Base-by-base conservation (phyloP, 352 stramenopile species). In the Phytophthora tentaculata region DNA sequence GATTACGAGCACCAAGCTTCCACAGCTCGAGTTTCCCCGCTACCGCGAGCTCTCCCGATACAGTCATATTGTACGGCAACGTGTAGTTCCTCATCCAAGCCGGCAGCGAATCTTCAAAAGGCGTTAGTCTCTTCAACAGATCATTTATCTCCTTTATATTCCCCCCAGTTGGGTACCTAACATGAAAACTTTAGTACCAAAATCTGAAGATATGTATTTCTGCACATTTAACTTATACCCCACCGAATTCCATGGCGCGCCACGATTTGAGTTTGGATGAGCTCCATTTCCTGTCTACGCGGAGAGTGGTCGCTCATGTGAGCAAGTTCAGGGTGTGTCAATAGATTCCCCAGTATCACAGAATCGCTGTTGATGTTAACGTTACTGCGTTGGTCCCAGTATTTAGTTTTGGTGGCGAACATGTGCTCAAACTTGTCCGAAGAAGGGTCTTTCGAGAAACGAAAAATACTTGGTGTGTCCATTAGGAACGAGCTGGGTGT, bases 221-320 rank as follows among this genome's bases (percentile, higher is more conserved):
- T n/a, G n/a, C 35, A 1, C 12, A 7, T 19, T 19, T 19, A 43
- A n/a, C n/a, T 5, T 43, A 43, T 43, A 6, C 69, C 32, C 10
- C 55, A 94, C 80, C 85, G 67, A 32, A 84, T 82, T 12, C 84
- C 84, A 57, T 92, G 84, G 9, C 84, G 79, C 22, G 71, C 62
- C n/a, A 92, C 68, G 23, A 88, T 51, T 57, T 92, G 83, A 10
- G 79, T 84, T 65, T 91, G 84, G 17, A 88, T 69, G 10, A 91
- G 64, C 24, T 79, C 60, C 19, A 90, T 59, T 26, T 87, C 69
- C 17, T 62, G 35, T 28, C 28, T 49, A 55, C 72, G 32, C 20
- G 69, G 56, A 1, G 5, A 19, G 8, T 47, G 37, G 14, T 55
- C 22, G 17, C 17, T n/a, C 6, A 24, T 39, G 29, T 22, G 6